Evolutionary conservation across 2,329 filamentous ascomycete genomes (phyloP).

Genomic region (Cladophialophora immunda): DNA sequence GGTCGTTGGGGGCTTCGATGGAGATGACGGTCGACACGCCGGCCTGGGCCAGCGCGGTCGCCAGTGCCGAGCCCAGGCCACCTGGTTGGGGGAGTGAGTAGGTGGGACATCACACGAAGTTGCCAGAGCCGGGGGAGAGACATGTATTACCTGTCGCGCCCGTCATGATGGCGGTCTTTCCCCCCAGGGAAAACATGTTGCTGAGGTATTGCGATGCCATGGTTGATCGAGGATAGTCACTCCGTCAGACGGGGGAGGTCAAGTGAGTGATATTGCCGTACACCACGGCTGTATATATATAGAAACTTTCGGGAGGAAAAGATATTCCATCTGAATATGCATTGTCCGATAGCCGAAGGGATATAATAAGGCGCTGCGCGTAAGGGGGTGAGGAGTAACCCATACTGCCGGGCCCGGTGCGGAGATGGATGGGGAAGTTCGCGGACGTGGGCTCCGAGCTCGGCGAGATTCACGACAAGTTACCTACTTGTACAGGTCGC

Average conservation of each 20-base stretch:
- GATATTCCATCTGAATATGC: too few species aligned
- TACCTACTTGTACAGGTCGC: too few species aligned
- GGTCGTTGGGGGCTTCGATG: constrained; percentile 46
- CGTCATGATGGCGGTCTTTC: constrained; percentile 56
- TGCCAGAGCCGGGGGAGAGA: background rate
- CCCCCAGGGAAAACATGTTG: constrained; percentile 40
- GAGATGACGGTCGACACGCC: constrained; percentile 51
- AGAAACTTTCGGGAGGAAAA: too few species aligned
- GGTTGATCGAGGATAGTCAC: background rate
- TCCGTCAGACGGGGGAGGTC: background rate
- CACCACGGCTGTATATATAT: background rate
- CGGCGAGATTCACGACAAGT: too few species aligned
- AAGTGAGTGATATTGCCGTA: background rate
- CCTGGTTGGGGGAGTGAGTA: constrained; percentile 33
- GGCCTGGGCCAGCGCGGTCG: constrained; percentile 49
- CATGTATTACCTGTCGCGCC: constrained; percentile 44
- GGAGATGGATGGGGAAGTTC: constrained; percentile 1
- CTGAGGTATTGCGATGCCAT: constrained; percentile 26
- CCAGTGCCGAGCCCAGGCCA: constrained; percentile 51
- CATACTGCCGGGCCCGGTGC: background rate
- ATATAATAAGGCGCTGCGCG: background rate
- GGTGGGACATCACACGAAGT: constrained; percentile 11
- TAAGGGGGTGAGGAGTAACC: background rate
- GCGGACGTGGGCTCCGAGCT: background rate
- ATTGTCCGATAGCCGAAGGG: background rate